Percentiles rank a stretch among this genome's conserved stretches.
Conservation (phyloP, 495 filamentous ascomycete species). For the Aspergillus sclerotioniger region DNA sequence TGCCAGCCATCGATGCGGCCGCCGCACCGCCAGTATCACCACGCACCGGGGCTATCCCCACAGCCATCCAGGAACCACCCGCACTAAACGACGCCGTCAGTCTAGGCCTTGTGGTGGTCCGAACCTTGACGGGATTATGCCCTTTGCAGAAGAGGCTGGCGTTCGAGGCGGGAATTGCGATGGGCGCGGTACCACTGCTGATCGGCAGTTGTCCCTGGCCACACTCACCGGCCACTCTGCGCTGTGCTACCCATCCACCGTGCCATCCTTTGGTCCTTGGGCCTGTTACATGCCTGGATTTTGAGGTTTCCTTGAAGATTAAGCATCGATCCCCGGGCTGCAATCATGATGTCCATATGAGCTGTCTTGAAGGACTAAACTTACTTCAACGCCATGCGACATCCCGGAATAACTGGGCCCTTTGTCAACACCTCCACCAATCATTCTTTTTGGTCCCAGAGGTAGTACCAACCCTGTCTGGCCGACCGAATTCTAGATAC, state of each 20-base stretch:
- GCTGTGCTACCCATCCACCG: too few species aligned
- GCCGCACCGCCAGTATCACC: conserved; percentile 7
- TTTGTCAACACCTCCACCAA: neutral
- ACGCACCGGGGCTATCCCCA: conserved; percentile 29
- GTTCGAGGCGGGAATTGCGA: conserved; percentile 27
- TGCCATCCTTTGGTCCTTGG: too few species aligned
- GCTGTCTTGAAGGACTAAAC: neutral
- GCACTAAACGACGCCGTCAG: conserved; percentile 26
- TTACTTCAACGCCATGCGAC: neutral
- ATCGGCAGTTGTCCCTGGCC: conserved; percentile 17
- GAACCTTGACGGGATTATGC: conserved; percentile 21
- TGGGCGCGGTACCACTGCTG: conserved; percentile 22
- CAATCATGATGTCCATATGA: neutral
- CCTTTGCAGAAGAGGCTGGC: conserved; percentile 13
- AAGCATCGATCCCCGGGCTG: neutral
- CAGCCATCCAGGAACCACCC: conserved; percentile 23
- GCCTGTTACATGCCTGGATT: neutral
- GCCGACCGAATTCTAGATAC: neutral
- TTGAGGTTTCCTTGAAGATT: neutral
- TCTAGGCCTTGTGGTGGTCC: conserved; percentile 26
- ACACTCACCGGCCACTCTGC: conserved; percentile 1
- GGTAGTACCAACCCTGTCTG: neutral
- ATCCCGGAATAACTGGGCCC: neutral
- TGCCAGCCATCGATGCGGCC: neutral
- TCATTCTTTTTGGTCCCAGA: neutral